Percentiles rank a stretch among this genome's conserved stretches.
These are phyloP conservation scores for Mortierella sp. DNA, from an alignment of 371 early-diverging fungal species.

Conservation along the genomic window DNA sequence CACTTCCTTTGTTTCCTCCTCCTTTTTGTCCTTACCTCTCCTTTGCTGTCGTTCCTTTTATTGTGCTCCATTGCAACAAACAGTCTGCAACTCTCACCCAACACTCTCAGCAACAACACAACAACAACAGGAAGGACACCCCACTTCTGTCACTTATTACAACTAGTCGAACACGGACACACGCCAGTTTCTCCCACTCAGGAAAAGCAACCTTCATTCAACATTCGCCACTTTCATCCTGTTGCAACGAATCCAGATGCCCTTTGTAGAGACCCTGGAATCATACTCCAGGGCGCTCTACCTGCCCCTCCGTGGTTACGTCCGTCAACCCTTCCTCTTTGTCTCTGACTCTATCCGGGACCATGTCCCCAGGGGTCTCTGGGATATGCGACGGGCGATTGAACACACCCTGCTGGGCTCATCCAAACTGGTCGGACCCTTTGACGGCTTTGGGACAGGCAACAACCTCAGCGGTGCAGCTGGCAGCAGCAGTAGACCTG, in stretches of 20 bases:
- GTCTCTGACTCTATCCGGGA: constrained; percentile 49
- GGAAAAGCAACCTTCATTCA: background rate
- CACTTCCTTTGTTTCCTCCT: background rate
- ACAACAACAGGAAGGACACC: background rate
- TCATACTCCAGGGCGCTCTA: constrained; percentile 60
- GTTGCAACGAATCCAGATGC: constrained; percentile 60
- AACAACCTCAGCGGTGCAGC: background rate
- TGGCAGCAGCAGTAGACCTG: constrained; percentile 1
- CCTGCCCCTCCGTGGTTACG: constrained; percentile 52
- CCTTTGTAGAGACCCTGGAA: constrained; percentile 60
- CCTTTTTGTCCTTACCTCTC: background rate
- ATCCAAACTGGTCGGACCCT: constrained; percentile 18
- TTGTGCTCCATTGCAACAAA: background rate
- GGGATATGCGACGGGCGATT: constrained; percentile 42
- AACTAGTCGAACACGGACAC: background rate
- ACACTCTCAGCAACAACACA: background rate
- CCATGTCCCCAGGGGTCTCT: constrained; percentile 34
- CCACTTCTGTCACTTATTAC: no score
- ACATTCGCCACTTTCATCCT: constrained; percentile 12
- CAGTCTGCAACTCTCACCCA: background rate
- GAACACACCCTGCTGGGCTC: constrained; percentile 39
- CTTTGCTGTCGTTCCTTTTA: background rate
- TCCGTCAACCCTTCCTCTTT: constrained; percentile 54
- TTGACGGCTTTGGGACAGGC: constrained; percentile 18
- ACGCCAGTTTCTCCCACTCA: background rate